phyloP scores from a whole-genome alignment of 2,329 filamentous ascomycete genomes.

The Elsinoe perseae region DNA sequence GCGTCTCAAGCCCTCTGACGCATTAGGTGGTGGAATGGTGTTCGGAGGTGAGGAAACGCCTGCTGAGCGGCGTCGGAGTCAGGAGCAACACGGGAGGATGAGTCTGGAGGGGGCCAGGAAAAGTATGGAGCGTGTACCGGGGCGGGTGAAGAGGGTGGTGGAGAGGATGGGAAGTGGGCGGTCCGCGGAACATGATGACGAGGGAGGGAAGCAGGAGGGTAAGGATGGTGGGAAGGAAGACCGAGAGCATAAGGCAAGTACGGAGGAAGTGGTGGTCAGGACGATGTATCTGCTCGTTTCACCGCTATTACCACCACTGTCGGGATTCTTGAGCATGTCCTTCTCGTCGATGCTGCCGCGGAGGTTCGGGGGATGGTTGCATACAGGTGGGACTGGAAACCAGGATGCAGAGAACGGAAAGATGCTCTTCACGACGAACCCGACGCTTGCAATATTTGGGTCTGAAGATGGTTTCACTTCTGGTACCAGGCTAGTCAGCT shows the following conservation, averaged over 20 bases:
- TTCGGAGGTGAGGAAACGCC: conserved; percentile 44
- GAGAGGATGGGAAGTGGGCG: conserved; percentile 19
- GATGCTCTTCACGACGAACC: conserved; percentile 49
- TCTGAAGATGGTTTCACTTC: conserved; percentile 67
- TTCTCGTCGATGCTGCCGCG: conserved; percentile 21
- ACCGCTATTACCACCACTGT: conserved; percentile 39
- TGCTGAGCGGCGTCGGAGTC: conserved; percentile 34
- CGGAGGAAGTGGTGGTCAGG: conserved; percentile 17
- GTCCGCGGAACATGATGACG: conserved; percentile 24
- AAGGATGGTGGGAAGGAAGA: neutral
- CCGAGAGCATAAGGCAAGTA: no score
- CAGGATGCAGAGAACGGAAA: conserved; percentile 20
- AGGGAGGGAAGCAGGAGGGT: neutral
- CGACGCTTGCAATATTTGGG: conserved; percentile 66
- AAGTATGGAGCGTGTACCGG: conserved; percentile 34
- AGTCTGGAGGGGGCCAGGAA: conserved; percentile 31
- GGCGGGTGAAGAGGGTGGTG: conserved; percentile 24
- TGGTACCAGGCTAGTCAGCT: conserved; percentile 55
- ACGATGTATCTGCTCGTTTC: conserved; percentile 40
- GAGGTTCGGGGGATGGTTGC: conserved; percentile 21
- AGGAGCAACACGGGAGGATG: conserved; percentile 30
- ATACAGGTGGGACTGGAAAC: conserved; percentile 40
- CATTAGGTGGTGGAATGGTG: conserved; percentile 20
- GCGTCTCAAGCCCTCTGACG: neutral
- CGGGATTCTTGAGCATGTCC: conserved; percentile 27